phyloP scores from a whole-genome alignment of 2,329 filamentous ascomycete species.

The Ploettnerulaceae sp. region DNA sequence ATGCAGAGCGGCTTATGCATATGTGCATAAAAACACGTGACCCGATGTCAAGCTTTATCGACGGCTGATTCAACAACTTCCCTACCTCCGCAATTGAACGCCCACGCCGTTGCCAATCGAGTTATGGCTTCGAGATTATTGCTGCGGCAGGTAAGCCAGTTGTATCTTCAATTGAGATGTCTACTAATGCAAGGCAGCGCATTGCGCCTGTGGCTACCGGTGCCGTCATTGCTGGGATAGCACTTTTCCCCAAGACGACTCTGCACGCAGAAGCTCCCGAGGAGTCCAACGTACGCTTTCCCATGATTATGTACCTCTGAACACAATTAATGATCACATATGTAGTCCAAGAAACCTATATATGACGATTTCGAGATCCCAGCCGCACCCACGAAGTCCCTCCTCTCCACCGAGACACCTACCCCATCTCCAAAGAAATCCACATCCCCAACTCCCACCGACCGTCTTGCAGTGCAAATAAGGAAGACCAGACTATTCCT shows the following conservation, averaged over 20 bases:
- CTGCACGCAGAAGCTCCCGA: slow-evolving; percentile 45
- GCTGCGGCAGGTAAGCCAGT: slow-evolving; percentile 44
- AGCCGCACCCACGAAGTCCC: slow-evolving; percentile 30
- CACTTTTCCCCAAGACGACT: slow-evolving; percentile 42
- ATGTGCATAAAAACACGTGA: slow-evolving; percentile 23
- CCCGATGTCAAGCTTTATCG: slow-evolving; percentile 16
- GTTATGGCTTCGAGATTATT: slow-evolving; percentile 49
- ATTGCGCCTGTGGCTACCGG: slow-evolving; percentile 42
- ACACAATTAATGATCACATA: slow-evolving; percentile 9
- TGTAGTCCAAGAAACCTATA: slow-evolving; percentile 62
- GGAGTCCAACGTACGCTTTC: slow-evolving; percentile 22
- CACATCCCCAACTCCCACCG: slow-evolving; percentile 70
- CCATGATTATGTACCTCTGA: background rate
- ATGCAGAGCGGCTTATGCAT: slow-evolving; percentile 21
- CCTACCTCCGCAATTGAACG: slow-evolving; percentile 24
- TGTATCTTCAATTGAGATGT: slow-evolving; percentile 12
- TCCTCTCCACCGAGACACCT: slow-evolving; percentile 16
- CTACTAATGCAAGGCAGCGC: slow-evolving; percentile 37
- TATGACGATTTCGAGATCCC: slow-evolving; percentile 64
- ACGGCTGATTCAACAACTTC: slow-evolving; percentile 11
- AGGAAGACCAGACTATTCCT: slow-evolving; percentile 74
- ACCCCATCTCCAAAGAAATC: slow-evolving; percentile 30
- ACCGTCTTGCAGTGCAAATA: slow-evolving; percentile 80
- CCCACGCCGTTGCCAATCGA: slow-evolving; percentile 27
- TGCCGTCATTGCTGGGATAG: slow-evolving; percentile 39